These are phyloP conservation scores for Hericium alpestre DNA, from an alignment of 768 basidiomycete species.

Conservation along the genomic window DNA sequence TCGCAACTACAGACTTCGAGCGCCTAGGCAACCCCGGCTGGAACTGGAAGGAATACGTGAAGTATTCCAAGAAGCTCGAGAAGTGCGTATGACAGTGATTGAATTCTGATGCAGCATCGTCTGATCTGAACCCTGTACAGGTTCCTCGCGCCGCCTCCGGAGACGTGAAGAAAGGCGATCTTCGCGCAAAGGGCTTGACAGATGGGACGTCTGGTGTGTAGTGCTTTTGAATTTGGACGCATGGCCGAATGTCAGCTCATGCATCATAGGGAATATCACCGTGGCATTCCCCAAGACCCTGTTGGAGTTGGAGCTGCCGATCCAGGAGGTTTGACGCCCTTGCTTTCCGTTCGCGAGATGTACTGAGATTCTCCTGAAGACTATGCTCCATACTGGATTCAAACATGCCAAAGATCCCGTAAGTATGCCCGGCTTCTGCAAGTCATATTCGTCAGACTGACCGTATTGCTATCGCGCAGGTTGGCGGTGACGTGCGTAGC, in stretches of 20 bases:
- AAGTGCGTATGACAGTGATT: background rate
- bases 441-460: background rate
- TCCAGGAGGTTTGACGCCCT: background rate
- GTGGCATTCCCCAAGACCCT: background rate
- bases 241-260: background rate
- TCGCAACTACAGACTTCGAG: background rate
- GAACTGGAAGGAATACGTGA: constrained; percentile 5
- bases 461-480: background rate
- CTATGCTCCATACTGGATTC: background rate
- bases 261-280: background rate
- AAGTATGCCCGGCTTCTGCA: background rate
- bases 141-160: background rate
- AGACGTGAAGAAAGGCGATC: background rate
- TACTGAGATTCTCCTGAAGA: background rate
- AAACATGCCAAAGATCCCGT: background rate
- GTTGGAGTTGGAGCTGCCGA: background rate
- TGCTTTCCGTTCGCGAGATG: background rate
- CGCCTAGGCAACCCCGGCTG: constrained; percentile 3
- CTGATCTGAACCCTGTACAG: background rate
- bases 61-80: constrained; percentile 1
- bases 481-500: background rate
- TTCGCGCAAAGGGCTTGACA: background rate
- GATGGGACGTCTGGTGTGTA: background rate
- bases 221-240: background rate
- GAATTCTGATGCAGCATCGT: background rate